Evolutionary conservation across 2,329 filamentous ascomycete species (phyloP).

Genomic region (Elsinoe necatrix): DNA sequence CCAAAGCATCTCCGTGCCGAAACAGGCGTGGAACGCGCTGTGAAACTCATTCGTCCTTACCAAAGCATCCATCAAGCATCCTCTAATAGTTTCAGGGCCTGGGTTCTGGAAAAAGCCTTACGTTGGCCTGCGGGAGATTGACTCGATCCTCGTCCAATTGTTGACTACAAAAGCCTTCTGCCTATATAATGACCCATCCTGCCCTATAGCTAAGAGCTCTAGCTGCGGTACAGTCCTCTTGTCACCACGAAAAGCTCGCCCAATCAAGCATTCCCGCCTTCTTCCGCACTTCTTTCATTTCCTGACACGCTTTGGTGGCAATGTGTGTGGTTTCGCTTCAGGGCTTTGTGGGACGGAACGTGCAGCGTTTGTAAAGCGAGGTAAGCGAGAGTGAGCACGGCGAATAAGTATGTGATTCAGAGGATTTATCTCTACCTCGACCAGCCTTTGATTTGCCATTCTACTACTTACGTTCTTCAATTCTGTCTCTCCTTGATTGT

Average conservation of each 20-base stretch:
- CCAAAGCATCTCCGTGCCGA: conserved; percentile 3
- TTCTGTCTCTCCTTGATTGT: background rate
- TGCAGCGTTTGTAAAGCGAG: background rate
- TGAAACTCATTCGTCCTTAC: background rate
- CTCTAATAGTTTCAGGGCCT: conserved; percentile 12
- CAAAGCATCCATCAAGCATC: background rate
- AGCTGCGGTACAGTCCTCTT: background rate
- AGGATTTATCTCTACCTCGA: background rate
- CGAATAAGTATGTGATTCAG: background rate
- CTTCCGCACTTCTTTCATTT: conserved; percentile 3
- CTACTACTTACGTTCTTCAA: background rate
- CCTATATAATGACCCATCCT: conserved; percentile 1
- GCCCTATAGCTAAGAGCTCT: conserved; percentile 6
- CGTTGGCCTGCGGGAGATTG: background rate
- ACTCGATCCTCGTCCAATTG: background rate
- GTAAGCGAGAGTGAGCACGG: background rate
- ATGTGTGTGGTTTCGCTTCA: background rate
- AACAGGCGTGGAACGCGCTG: background rate
- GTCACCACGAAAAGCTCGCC: background rate
- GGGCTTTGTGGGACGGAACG: background rate
- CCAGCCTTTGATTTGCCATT: too few relatives aligned
- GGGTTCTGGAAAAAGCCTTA: conserved; percentile 4
- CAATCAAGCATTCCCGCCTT: conserved; percentile 8
- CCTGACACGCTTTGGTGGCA: background rate
- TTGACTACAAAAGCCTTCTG: background rate